These are phyloP conservation scores for Lolium multiflorum DNA, from an alignment of 176 grass and related monocot genomes.

Conservation along the genomic window DNA sequence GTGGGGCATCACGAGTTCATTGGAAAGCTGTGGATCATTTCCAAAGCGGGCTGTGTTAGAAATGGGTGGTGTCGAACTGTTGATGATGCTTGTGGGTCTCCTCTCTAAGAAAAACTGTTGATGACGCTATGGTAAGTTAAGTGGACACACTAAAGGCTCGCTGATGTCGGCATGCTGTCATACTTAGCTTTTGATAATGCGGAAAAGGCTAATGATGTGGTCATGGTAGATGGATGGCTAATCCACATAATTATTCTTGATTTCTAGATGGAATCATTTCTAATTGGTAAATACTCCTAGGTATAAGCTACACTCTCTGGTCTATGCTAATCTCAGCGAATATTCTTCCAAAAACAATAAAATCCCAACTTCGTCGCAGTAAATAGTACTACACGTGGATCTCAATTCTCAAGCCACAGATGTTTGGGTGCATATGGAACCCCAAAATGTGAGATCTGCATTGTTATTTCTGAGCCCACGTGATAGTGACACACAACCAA, in stretches of 20 bases:
- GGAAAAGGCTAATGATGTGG: neutral
- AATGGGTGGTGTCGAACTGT: too few species aligned
- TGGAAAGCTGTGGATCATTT: constrained; percentile 42
- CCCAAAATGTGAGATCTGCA: neutral
- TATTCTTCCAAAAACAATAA: neutral
- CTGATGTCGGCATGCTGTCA: constrained; percentile 36
- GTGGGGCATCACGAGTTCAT: constrained; percentile 26
- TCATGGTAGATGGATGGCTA: neutral
- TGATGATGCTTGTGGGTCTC: too few species aligned
- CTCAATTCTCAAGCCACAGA: neutral
- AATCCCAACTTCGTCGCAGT: neutral
- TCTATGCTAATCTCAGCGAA: neutral
- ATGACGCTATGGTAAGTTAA: too few species aligned
- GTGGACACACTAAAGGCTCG: neutral
- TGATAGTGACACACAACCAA: neutral
- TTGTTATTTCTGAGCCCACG: neutral
- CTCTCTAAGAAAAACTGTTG: too few species aligned
- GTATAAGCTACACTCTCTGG: neutral
- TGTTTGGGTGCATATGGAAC: neutral
- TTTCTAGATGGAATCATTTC: neutral
- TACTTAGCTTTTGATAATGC: constrained; percentile 36
- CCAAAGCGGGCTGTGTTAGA: too few species aligned
- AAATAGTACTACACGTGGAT: neutral
- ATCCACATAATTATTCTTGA: neutral
- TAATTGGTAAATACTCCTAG: neutral